Evolutionary conservation across 306 rosid species (phyloP), one percentile per base, ranked within the genome.

Genomic region (Sicyos edulis): DNA sequence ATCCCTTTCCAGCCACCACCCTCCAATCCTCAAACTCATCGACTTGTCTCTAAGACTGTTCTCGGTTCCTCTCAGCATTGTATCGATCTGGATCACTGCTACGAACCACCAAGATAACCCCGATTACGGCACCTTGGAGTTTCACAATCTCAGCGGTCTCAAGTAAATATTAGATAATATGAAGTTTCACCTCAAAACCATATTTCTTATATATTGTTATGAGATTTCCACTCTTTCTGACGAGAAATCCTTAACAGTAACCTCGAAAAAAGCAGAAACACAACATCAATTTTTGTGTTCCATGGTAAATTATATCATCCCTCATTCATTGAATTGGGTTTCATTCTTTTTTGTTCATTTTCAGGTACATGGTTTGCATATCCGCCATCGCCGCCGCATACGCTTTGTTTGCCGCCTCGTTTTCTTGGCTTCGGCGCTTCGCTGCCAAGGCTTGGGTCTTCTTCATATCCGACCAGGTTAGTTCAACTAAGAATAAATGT

Each of bases 381-480:
- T 87, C 93, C 75, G 81, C 77, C 61, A 79, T 92, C 53, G 85
- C 88, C 70, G 89, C 86, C 70, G 74, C 69, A 2, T 88, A 92
- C 70, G 88, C 96, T 76, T 74, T 84, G 72, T 62, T 84, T 44
- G 89, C 90, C 50, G 91, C 86, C 54, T 60, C 66, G 2, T 82
- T 80, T 54, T 80, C 85, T 7, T 90, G 96, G 93, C 4, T 86
- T 59, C 83, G 72, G 69, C 78, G 54, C 78, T 50, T 80, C 0
- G 82, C 76, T 0, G 62, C 83, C 50, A 93, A 86, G 83, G 78
- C 93, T 74, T 93, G 96, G 97, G 51, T 93, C 63, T 90, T 90
- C 85, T 90, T 88, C 61, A 65, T 90, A 76, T 82, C 96, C 69
- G 98, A 93, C 78, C 96, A 93, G 97, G 98, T 93, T 78, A 69